Conservation (phyloP, 148 eudicot species). For the Chenopodium album region DNA sequence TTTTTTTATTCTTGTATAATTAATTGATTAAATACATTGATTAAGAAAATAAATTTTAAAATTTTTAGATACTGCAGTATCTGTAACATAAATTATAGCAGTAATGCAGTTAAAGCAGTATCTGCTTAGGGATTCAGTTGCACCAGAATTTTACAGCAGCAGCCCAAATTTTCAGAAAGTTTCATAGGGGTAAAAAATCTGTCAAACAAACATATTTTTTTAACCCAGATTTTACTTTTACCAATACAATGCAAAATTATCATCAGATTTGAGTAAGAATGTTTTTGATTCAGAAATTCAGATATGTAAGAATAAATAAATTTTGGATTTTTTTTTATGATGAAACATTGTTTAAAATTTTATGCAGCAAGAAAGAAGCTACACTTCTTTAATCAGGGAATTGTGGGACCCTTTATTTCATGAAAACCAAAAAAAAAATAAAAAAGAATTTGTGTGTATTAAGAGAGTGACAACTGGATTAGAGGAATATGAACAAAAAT, state of each 20-base stretch:
- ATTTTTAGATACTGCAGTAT: neutral
- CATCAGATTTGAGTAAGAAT: constrained; percentile 24
- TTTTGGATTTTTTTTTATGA: constrained; percentile 1
- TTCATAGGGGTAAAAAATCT: constrained; percentile 9
- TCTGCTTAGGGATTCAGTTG: constrained; percentile 22
- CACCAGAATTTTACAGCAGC: constrained; percentile 11
- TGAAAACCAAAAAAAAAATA: constrained; percentile 1
- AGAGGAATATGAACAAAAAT: constrained; percentile 48
- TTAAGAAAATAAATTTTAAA: neutral
- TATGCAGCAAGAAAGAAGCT: constrained; percentile 18
- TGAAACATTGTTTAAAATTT: constrained; percentile 18
- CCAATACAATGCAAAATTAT: constrained; percentile 26
- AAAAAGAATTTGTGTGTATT: constrained; percentile 11
- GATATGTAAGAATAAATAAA: too few species aligned
- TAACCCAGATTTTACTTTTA: constrained; percentile 2
- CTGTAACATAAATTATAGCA: neutral
- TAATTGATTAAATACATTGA: too few species aligned
- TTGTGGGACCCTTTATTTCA: constrained; percentile 15
- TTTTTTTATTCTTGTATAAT: constrained; percentile 27
- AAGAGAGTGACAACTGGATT: constrained; percentile 49
- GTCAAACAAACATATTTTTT: constrained; percentile 15
- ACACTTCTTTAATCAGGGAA: constrained; percentile 28
- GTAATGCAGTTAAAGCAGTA: too few species aligned
- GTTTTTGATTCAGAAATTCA: constrained; percentile 20
- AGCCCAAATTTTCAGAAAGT: neutral